These are phyloP conservation scores for Phytophthora podocarpi DNA, from an alignment of 352 stramenopile species.

Conservation along the genomic window DNA sequence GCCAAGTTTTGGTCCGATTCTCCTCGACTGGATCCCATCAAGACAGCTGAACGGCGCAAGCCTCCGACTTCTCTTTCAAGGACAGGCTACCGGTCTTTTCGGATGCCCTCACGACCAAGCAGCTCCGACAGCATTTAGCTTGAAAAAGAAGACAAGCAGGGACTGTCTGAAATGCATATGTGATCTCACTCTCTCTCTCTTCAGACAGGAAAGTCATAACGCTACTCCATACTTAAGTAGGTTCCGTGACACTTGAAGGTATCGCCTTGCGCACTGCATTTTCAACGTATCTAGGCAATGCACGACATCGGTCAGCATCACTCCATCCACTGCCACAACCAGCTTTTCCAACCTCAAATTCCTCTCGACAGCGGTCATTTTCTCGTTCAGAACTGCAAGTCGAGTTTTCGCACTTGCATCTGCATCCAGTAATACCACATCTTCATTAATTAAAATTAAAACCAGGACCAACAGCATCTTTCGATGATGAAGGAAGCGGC, in stretches of 20 bases:
- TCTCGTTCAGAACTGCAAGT: conserved; percentile 47
- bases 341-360: conserved; percentile 43
- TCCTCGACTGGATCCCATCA: conserved; percentile 47
- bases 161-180: neutral
- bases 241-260: neutral
- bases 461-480: too few species aligned
- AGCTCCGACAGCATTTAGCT: conserved; percentile 19
- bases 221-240: too few species aligned
- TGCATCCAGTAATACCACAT: too few species aligned
- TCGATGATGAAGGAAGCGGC: too few species aligned
- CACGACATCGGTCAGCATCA: neutral
- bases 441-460: too few species aligned
- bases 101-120: conserved; percentile 41
- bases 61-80: conserved; percentile 51
- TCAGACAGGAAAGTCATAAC: too few species aligned
- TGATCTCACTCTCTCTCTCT: neutral
- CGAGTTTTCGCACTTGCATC: conserved; percentile 49
- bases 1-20: conserved; percentile 42
- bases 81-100: conserved; percentile 59
- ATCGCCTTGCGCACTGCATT: conserved; percentile 33
- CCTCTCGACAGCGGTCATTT: conserved; percentile 50
- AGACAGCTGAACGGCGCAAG: conserved; percentile 53
- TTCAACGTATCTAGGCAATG: conserved; percentile 46
- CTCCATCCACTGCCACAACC: neutral
- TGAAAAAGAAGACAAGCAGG: neutral